Evolutionary conservation across 2,329 filamentous ascomycete species (phyloP).

Genomic region (Stagonosporopsis chrysanthemi): DNA sequence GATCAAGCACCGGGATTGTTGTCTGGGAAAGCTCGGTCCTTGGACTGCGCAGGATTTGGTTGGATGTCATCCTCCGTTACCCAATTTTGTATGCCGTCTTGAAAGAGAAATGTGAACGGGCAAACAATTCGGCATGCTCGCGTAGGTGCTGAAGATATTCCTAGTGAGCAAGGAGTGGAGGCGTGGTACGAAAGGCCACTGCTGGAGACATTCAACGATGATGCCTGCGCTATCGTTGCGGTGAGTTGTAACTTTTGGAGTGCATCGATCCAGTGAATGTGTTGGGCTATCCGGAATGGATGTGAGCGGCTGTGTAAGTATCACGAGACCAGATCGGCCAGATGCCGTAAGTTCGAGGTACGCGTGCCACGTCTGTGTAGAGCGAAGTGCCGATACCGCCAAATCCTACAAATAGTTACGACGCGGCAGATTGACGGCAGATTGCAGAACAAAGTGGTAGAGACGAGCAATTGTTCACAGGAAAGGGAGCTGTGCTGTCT

Average conservation of each 20-base stretch:
- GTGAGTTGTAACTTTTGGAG: background rate
- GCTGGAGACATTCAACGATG: slow-evolving; percentile 4
- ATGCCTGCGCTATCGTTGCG: slow-evolving; percentile 1
- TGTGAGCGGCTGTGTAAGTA: background rate
- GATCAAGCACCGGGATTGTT: slow-evolving; percentile 21
- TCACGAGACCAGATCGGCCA: slow-evolving; percentile 31
- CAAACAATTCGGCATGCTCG: slow-evolving; percentile 41
- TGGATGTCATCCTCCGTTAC: slow-evolving; percentile 38
- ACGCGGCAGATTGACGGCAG: background rate
- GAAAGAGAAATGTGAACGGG: slow-evolving; percentile 24
- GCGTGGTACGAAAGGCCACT: background rate
- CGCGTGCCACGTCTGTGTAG: slow-evolving; percentile 15
- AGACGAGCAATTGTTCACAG: background rate
- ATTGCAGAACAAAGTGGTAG: background rate
- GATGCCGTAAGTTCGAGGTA: slow-evolving; percentile 10
- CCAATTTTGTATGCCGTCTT: slow-evolving; percentile 40
- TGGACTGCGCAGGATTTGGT: background rate
- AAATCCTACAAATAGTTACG: background rate
- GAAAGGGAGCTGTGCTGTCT: slow-evolving; percentile 11
- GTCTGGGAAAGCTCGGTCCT: background rate
- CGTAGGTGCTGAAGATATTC: slow-evolving; percentile 10
- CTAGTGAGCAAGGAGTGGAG: slow-evolving; percentile 4
- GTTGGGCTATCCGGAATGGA: background rate
- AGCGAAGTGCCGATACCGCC: slow-evolving; percentile 11
- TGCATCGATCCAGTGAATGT: background rate